Evolutionary conservation across 345 rosid genomes (phyloP).

Genomic region (Eutrema japonicum): DNA sequence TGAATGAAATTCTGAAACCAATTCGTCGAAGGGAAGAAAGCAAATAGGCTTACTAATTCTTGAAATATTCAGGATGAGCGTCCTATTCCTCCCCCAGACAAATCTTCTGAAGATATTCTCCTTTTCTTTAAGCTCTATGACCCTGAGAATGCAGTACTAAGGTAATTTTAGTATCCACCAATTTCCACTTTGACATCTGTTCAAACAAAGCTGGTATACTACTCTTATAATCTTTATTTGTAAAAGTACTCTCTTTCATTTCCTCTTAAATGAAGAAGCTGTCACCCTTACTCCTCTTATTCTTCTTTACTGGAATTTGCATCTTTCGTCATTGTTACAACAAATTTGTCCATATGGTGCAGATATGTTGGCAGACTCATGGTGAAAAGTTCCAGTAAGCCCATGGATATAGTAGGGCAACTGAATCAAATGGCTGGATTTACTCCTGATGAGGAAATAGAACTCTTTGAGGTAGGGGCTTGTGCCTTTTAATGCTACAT

Average conservation of each 20-base stretch:
- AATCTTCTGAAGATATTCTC: conserved; percentile 75
- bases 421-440: conserved; percentile 92
- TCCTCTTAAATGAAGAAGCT: conserved; percentile 9
- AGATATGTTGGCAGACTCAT: conserved; percentile 89
- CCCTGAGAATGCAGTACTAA: conserved; percentile 73
- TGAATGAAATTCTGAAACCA: conserved; percentile 9
- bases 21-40: conserved; percentile 16
- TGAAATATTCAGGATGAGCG: conserved; percentile 63
- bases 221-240: neutral
- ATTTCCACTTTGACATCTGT: conserved; percentile 15
- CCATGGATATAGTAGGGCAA: conserved; percentile 70
- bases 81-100: conserved; percentile 68
- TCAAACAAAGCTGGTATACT: conserved; percentile 19
- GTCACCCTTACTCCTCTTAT: neutral
- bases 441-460: conserved; percentile 82
- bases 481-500: conserved; percentile 13
- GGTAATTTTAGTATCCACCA: conserved; percentile 51
- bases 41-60: conserved; percentile 18
- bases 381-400: conserved; percentile 79
- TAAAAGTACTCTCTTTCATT: neutral
- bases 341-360: conserved; percentile 37
- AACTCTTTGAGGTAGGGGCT: conserved; percentile 79
- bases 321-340: conserved; percentile 32
- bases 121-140: conserved; percentile 93
- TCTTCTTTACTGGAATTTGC: neutral